phyloP scores from a whole-genome alignment of 768 basidiomycete genomes.

The Thelephora aurantiotincta region DNA sequence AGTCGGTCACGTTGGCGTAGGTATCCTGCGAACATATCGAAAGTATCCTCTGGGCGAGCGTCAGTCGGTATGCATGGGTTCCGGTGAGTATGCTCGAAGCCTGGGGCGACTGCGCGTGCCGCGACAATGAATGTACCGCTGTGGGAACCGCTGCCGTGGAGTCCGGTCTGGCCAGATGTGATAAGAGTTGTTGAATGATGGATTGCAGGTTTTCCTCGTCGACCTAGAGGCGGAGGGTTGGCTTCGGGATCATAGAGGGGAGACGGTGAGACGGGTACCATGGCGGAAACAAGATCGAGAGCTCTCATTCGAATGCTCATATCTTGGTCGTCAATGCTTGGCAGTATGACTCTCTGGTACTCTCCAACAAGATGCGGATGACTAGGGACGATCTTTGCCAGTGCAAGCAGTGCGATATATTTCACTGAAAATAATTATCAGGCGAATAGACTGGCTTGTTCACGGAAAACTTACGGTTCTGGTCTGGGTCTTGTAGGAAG shows the following conservation, averaged over 20 bases:
- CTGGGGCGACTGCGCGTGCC: constrained; percentile 34
- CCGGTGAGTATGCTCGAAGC: constrained; percentile 40
- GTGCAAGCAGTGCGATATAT: constrained; percentile 89
- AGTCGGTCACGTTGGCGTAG: constrained; percentile 82
- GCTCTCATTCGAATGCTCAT: constrained; percentile 94
- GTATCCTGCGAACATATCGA: constrained; percentile 72
- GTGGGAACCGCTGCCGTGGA: constrained; percentile 34
- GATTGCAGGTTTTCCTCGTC: constrained; percentile 74
- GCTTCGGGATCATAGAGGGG: background rate
- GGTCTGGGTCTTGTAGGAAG: constrained; percentile 87
- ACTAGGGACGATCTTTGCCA: constrained; percentile 91
- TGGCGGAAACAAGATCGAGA: constrained; percentile 83
- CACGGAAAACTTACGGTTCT: constrained; percentile 59
- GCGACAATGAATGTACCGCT: constrained; percentile 37
- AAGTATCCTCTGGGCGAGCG: constrained; percentile 72
- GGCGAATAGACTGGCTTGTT: constrained; percentile 1
- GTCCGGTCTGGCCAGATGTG: constrained; percentile 62
- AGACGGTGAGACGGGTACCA: constrained; percentile 36
- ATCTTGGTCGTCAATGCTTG: constrained; percentile 85
- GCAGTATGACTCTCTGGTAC: constrained; percentile 83
- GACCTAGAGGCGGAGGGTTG: constrained; percentile 35
- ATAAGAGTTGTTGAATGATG: constrained; percentile 80
- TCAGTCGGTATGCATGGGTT: constrained; percentile 76
- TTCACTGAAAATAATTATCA: constrained; percentile 51
- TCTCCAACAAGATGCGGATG: constrained; percentile 83